Evolutionary conservation across 2,329 filamentous ascomycete genomes (phyloP).

Genomic region (Geosmithia morbida): DNA sequence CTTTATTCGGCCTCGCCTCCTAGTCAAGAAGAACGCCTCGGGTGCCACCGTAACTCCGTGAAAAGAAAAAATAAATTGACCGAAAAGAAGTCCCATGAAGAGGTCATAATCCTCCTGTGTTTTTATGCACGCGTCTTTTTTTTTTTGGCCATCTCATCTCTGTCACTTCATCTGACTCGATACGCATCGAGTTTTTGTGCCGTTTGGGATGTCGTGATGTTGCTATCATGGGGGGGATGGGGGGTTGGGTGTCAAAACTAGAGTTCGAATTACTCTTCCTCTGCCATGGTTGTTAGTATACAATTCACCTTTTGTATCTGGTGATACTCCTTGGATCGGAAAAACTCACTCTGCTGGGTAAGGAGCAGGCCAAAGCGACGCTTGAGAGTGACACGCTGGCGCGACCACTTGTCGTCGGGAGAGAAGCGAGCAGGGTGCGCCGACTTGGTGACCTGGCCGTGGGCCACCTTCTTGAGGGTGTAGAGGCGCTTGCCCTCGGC

Average conservation of each 20-base stretch:
- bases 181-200: background rate
- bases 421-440: constrained; percentile 95
- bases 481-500: constrained; percentile 75
- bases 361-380: constrained; percentile 80
- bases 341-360: constrained; percentile 53
- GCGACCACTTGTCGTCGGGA: constrained; percentile 97
- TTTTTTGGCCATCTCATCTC: no score
- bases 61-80: background rate
- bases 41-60: background rate
- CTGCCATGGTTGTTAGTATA: background rate
- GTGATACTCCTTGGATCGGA: background rate
- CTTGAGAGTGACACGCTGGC: constrained; percentile 90
- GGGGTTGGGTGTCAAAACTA: no score
- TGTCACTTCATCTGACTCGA: no score
- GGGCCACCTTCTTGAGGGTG: constrained; percentile 82
- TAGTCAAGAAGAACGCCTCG: background rate
- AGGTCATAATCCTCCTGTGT: background rate
- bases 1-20: background rate
- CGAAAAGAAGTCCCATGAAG: background rate
- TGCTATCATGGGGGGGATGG: no score
- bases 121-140: no score
- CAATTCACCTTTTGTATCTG: constrained; percentile 2
- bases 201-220: no score
- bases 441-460: constrained; percentile 81
- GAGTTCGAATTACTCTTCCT: background rate